Conservation (phyloP, 73 alveolate species). For the Paramecium caudatum region DNA sequence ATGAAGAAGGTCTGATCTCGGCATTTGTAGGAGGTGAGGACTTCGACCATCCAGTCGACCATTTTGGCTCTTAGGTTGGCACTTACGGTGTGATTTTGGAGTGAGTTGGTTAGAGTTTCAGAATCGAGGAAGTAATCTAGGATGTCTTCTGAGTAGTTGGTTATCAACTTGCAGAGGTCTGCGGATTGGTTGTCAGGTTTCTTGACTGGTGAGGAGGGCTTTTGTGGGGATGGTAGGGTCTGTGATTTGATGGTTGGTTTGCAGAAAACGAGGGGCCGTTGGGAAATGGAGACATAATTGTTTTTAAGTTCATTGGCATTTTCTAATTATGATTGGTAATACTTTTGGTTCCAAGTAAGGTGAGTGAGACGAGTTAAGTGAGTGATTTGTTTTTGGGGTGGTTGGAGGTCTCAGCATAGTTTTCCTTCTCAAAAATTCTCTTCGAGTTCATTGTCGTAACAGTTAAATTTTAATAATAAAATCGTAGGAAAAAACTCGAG, state of each 20-base stretch:
- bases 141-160: conserved; percentile 8
- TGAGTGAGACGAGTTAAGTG: conserved; percentile 47
- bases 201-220: neutral
- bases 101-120: conserved; percentile 40
- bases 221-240: neutral
- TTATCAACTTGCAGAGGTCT: neutral
- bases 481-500: too few relatives aligned
- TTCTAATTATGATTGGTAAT: neutral
- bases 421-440: conserved; percentile 55
- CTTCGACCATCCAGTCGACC: conserved; percentile 99
- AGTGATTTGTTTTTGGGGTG: conserved; percentile 27
- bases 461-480: conserved; percentile 48
- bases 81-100: conserved; percentile 81
- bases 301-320: conserved; percentile 7
- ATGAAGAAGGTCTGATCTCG: conserved; percentile 88
- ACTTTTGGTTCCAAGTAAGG: conserved; percentile 12
- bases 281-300: neutral
- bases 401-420: conserved; percentile 60
- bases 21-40: conserved; percentile 84
- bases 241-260: conserved; percentile 7
- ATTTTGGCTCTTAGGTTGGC: conserved; percentile 89
- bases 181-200: neutral
- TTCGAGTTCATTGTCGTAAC: conserved; percentile 63
- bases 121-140: neutral
- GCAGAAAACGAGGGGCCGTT: neutral